These are phyloP conservation scores for Effrenium voratum DNA, from an alignment of 73 alveolate species.

Conservation along the genomic window DNA sequence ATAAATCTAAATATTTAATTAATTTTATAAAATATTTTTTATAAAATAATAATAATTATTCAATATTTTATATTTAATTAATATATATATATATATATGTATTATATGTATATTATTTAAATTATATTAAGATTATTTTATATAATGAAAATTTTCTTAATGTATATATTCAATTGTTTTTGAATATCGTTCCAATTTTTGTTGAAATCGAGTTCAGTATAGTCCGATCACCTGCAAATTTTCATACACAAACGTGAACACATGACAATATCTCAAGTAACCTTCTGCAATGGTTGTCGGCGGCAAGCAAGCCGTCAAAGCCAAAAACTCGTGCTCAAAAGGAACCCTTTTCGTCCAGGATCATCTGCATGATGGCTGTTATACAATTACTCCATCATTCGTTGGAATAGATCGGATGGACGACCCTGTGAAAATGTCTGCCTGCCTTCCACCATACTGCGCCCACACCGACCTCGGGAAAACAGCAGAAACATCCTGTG, in stretches of 20 bases:
- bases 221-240: neutral
- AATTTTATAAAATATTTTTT: neutral
- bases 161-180: neutral
- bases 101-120: neutral
- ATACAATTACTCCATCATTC: neutral
- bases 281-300: neutral
- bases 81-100: neutral
- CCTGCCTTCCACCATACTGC: slow-evolving; percentile 74
- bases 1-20: neutral
- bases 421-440: too few relatives aligned
- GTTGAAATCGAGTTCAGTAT: neutral
- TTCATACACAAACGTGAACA: neutral
- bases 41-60: neutral
- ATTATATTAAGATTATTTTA: neutral
- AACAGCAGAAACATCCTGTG: neutral
- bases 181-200: neutral
- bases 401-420: neutral
- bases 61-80: neutral
- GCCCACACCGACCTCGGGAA: slow-evolving; percentile 25
- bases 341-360: neutral
- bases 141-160: neutral
- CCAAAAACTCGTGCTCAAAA: too few relatives aligned
- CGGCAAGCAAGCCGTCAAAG: neutral
- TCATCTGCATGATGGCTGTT: neutral
- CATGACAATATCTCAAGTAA: neutral